Evolutionary conservation across 768 basidiomycete species (phyloP).

Genomic region (Dendrothele bispora): DNA sequence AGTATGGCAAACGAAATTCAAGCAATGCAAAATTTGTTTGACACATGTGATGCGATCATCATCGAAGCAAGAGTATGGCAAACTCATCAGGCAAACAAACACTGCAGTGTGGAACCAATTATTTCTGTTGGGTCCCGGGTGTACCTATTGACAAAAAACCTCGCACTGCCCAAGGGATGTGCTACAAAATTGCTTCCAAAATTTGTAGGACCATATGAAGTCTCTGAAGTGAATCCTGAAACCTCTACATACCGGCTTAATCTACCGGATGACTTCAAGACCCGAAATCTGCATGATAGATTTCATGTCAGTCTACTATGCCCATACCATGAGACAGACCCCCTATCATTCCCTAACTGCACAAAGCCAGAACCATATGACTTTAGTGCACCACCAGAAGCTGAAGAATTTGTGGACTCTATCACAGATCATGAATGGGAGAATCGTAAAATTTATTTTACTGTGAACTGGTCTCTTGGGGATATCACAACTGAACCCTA

Average conservation of each 20-base stretch:
- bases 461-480: no score
- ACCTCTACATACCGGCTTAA: constrained; percentile 23
- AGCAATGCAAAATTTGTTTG: constrained; percentile 15
- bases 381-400: constrained; percentile 10
- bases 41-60: constrained; percentile 30
- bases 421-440: no score
- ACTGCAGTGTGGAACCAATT: constrained; percentile 4
- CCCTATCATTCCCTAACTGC: constrained; percentile 21
- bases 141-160: constrained; percentile 18
- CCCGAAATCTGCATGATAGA: constrained; percentile 14
- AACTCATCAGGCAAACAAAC: constrained; percentile 21
- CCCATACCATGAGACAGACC: constrained; percentile 22
- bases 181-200: constrained; percentile 13
- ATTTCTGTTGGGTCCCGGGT: constrained; percentile 20
- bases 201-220: constrained; percentile 14
- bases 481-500: no score
- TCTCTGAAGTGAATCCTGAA: neutral
- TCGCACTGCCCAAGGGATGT: constrained; percentile 12
- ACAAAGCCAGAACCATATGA: constrained; percentile 14
- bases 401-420: constrained; percentile 3
- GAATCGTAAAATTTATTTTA: no score
- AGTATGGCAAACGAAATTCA: no score
- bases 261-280: constrained; percentile 17
- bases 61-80: constrained; percentile 22
- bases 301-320: no score